Evolutionary conservation across 345 rosid species (phyloP).

Genomic region (Syzygium oleosum): DNA sequence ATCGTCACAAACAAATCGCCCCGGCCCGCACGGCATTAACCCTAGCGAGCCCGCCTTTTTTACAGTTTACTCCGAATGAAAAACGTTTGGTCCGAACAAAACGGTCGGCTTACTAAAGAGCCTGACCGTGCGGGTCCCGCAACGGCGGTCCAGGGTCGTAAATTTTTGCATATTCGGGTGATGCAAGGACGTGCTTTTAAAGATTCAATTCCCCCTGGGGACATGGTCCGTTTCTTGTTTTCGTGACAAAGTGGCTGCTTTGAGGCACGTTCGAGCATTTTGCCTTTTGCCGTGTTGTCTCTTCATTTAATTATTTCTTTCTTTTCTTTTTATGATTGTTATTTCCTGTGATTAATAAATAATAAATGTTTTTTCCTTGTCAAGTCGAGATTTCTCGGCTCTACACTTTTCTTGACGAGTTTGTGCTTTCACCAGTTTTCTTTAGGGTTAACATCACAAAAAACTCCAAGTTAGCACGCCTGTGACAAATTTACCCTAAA

Average conservation of each 20-base stretch:
- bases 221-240: background rate
- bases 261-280: background rate
- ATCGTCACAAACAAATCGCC: no score
- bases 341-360: background rate
- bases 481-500: no score
- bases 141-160: background rate
- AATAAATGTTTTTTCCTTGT: background rate
- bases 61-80: no score
- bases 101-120: background rate
- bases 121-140: background rate
- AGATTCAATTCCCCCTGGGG: background rate
- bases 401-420: no score
- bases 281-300: background rate
- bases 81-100: background rate
- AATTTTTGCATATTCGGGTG: background rate
- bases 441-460: no score
- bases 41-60: no score
- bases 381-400: background rate
- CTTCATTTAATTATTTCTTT: no score
- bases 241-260: background rate
- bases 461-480: no score
- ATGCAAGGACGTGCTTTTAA: background rate
- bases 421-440: no score
- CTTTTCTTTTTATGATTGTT: background rate
- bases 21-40: no score